A percentile compares a stretch with the other conserved stretches of the same genome.
Evolutionary conservation across 768 basidiomycete genomes (phyloP).

Genomic region (Amanita pseudoporphyria): DNA sequence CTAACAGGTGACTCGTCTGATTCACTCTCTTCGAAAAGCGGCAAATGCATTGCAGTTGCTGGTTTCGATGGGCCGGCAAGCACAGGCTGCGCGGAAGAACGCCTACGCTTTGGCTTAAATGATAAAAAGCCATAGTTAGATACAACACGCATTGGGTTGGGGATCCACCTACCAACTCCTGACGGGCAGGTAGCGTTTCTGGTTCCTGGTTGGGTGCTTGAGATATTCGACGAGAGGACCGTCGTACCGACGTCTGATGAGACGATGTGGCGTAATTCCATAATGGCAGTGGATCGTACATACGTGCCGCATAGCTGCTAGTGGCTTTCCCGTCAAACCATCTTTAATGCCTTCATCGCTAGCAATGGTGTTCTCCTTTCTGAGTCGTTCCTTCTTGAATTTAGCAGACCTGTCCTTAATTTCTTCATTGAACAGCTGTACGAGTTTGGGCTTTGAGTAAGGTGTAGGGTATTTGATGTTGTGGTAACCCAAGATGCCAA

Average conservation of each 20-base stretch:
- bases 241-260: conserved; percentile 25
- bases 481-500: conserved; percentile 71
- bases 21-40: conserved; percentile 65
- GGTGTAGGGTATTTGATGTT: conserved; percentile 65
- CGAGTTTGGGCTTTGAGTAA: conserved; percentile 69
- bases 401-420: conserved; percentile 50
- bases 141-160: conserved; percentile 8
- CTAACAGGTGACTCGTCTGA: conserved; percentile 55
- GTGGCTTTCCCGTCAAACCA: conserved; percentile 67
- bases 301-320: conserved; percentile 42
- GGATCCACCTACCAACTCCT: conserved; percentile 44
- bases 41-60: conserved; percentile 28
- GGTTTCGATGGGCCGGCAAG: conserved; percentile 40
- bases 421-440: conserved; percentile 71
- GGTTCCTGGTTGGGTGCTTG: conserved; percentile 38
- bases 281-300: conserved; percentile 1
- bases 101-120: conserved; percentile 62
- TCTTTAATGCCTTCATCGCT: conserved; percentile 80
- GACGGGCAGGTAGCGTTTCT: conserved; percentile 27
- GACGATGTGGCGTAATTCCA: neutral
- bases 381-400: conserved; percentile 53
- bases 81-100: conserved; percentile 70
- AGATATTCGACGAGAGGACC: conserved; percentile 60
- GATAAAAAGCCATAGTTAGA: conserved; percentile 7
- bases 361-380: conserved; percentile 58